A percentile compares a stretch with the other conserved stretches of the same genome.
Evolutionary conservation across 768 basidiomycete species (phyloP).

Genomic region (Strobilomyces confusus): DNA sequence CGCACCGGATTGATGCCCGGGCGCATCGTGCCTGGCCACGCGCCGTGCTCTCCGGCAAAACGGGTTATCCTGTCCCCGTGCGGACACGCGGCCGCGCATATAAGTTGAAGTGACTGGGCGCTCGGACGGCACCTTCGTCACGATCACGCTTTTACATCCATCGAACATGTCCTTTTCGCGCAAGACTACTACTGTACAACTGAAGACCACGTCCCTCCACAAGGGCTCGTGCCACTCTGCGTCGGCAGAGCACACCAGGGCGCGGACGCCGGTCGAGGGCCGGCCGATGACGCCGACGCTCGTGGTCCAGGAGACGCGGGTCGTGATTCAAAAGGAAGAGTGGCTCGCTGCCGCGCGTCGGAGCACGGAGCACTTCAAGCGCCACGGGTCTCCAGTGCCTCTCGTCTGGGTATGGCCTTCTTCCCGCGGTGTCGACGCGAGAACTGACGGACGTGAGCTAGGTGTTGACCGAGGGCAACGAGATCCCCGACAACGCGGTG

Average conservation of each 20-base stretch:
- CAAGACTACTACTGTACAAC: slow-evolving; percentile 4
- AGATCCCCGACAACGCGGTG: slow-evolving; percentile 34
- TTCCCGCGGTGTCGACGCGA: neutral
- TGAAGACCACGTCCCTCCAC: neutral
- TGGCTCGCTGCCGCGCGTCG: slow-evolving; percentile 29
- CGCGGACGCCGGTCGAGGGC: slow-evolving; percentile 3
- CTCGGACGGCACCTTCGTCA: no score
- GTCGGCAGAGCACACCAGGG: slow-evolving; percentile 1
- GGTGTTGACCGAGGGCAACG: slow-evolving; percentile 28
- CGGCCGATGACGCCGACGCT: slow-evolving; percentile 15
- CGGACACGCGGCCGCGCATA: no score
- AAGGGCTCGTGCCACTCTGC: slow-evolving; percentile 12
- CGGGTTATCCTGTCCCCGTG: no score
- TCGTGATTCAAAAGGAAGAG: slow-evolving; percentile 22
- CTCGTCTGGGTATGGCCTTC: slow-evolving; percentile 27
- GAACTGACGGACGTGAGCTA: neutral
- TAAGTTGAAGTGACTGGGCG: no score
- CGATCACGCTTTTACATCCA: no score
- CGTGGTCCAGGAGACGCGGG: slow-evolving; percentile 11
- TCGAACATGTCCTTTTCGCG: slow-evolving; percentile 7
- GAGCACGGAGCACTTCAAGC: slow-evolving; percentile 28
- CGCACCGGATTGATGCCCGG: no score
- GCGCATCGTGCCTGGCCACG: no score
- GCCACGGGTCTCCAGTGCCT: slow-evolving; percentile 26
- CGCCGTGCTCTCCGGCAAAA: no score